phyloP scores from a whole-genome alignment of 495 filamentous ascomycete genomes.

The Lasiosphaeria miniovina region DNA sequence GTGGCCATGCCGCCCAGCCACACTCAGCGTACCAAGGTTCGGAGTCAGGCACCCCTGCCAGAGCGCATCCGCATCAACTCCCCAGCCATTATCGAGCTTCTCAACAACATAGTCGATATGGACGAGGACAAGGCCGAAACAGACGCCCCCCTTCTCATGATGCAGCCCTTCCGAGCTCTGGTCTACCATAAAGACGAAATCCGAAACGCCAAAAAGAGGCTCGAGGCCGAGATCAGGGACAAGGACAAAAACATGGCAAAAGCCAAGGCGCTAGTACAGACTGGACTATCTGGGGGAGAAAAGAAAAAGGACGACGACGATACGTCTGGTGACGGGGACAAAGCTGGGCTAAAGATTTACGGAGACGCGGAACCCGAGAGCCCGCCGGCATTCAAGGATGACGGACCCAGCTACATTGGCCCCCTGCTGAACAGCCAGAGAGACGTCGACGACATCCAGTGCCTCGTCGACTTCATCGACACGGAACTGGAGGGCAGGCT shows the following conservation, averaged over 20 bases:
- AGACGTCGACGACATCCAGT: background rate
- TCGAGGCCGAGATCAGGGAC: background rate
- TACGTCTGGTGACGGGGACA: no score
- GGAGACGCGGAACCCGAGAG: no score
- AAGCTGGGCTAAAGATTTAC: no score
- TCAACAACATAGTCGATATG: background rate
- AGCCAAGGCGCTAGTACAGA: no score
- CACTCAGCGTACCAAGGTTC: no score
- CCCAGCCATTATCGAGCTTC: background rate
- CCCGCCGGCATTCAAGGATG: no score
- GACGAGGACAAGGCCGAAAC: background rate
- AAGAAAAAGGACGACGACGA: no score
- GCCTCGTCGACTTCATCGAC: background rate
- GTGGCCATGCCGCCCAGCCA: no score
- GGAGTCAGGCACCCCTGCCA: background rate
- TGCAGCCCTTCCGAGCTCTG: background rate
- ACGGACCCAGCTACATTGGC: no score
- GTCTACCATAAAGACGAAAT: background rate
- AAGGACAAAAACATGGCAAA: no score
- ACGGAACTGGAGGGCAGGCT: background rate
- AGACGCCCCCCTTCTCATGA: background rate
- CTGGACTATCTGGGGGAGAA: no score
- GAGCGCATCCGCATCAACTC: background rate
- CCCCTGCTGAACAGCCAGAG: background rate
- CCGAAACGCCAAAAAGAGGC: background rate